phyloP scores from a whole-genome alignment of 2,329 filamentous ascomycete species.

The Cadophora gregata region DNA sequence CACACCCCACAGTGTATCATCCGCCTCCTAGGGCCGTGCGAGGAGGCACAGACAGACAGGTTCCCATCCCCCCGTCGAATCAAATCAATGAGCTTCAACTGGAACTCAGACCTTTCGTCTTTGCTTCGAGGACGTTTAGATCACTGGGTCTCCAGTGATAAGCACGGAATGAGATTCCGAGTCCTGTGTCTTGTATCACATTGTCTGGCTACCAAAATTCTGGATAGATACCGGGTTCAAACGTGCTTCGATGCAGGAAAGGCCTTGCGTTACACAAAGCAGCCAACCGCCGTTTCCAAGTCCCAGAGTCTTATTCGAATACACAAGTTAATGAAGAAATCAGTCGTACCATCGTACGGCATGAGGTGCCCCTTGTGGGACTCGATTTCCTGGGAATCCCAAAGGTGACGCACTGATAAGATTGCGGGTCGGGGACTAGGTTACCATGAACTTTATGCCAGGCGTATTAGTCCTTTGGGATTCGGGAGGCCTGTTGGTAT shows the following conservation, averaged over 20 bases:
- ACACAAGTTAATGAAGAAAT: neutral
- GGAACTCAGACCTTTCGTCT: neutral
- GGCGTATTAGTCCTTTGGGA: slow-evolving; percentile 5
- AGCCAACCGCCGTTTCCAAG: slow-evolving; percentile 18
- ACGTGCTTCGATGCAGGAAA: slow-evolving; percentile 2
- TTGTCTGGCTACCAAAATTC: neutral
- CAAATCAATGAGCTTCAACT: neutral
- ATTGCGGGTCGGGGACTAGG: neutral
- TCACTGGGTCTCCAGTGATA: neutral
- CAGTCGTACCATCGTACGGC: slow-evolving; percentile 3
- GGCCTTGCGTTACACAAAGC: slow-evolving; percentile 8
- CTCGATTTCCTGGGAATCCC: slow-evolving; percentile 2
- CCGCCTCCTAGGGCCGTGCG: neutral
- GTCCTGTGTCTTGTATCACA: slow-evolving; percentile 2
- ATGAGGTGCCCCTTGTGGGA: slow-evolving; percentile 7
- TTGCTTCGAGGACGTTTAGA: neutral
- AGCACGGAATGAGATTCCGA: neutral
- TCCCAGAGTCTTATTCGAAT: slow-evolving; percentile 18
- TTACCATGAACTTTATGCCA: neutral
- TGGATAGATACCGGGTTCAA: neutral
- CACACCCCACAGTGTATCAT: slow-evolving; percentile 11
- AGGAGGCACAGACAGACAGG: slow-evolving; percentile 12
- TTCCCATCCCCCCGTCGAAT: neutral
- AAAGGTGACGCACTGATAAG: neutral
- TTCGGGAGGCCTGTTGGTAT: neutral